Evolutionary conservation across 129 eudicot species (phyloP).

Genomic region (carrot (Daucus carota)): DNA sequence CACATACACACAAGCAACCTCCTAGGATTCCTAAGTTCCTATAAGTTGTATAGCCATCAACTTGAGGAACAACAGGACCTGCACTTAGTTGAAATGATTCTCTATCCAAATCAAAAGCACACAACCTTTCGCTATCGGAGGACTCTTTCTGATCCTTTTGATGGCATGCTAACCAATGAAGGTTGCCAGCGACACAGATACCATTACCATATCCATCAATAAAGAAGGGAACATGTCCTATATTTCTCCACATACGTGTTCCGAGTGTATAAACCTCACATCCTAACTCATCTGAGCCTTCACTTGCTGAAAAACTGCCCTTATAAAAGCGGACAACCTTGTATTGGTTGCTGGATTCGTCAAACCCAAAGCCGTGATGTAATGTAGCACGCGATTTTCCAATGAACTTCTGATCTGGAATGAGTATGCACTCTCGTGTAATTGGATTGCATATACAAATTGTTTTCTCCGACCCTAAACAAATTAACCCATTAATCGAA

Average conservation of each 20-base stretch:
- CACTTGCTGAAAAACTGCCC: background rate
- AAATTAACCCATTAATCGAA: constrained; percentile 36
- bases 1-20: constrained; percentile 35
- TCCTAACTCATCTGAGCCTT: background rate
- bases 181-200: constrained; percentile 10
- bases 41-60: background rate
- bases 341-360: constrained; percentile 8
- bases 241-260: constrained; percentile 33
- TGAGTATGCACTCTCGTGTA: constrained; percentile 21
- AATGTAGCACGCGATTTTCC: background rate
- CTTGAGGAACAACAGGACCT: constrained; percentile 15
- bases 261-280: constrained; percentile 39
- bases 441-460: constrained; percentile 27
- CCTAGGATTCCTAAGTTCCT: constrained; percentile 17
- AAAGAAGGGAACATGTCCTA: constrained; percentile 6
- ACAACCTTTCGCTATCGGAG: background rate
- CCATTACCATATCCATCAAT: constrained; percentile 1
- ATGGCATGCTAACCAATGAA: constrained; percentile 24
- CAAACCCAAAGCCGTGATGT: constrained; percentile 25
- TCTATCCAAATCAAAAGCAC: constrained; percentile 24
- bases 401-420: background rate
- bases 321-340: constrained; percentile 25
- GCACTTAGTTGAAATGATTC: constrained; percentile 12
- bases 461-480: background rate
- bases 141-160: background rate